These are phyloP conservation scores for Phytophthora kernoviae DNA, from an alignment of 352 stramenopile species.

Conservation along the genomic window DNA sequence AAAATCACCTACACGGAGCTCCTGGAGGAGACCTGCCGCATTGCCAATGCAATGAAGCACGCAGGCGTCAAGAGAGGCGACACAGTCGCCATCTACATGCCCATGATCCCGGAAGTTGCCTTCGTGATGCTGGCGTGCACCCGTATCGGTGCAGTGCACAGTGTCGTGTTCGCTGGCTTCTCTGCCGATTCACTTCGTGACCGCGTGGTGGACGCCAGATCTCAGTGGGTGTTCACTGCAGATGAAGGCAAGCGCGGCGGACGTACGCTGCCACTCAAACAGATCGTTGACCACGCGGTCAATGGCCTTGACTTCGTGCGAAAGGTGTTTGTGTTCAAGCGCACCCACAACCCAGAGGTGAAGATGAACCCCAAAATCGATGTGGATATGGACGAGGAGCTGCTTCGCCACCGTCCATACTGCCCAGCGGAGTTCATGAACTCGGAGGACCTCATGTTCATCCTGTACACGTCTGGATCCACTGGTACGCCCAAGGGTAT, in stretches of 20 bases:
- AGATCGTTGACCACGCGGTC: slow-evolving; percentile 95
- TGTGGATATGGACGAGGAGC: slow-evolving; percentile 92
- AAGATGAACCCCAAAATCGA: slow-evolving; percentile 82
- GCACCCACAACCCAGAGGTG: slow-evolving; percentile 74
- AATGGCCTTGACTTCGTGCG: slow-evolving; percentile 87
- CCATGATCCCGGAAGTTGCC: slow-evolving; percentile 97
- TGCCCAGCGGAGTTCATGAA: slow-evolving; percentile 96
- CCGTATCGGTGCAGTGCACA: slow-evolving; percentile 96
- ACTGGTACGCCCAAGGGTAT: slow-evolving; percentile 97
- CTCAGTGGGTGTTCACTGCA: slow-evolving; percentile 92
- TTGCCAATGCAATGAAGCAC: slow-evolving; percentile 95
- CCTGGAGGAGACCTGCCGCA: slow-evolving; percentile 68
- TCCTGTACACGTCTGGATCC: slow-evolving; percentile 98
- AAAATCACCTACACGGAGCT: slow-evolving; percentile 48
- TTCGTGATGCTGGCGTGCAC: slow-evolving; percentile 98
- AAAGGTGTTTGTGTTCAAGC: slow-evolving; percentile 96
- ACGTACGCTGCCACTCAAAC: slow-evolving; percentile 93
- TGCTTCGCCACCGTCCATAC: slow-evolving; percentile 92
- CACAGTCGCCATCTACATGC: slow-evolving; percentile 98
- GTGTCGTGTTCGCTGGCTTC: slow-evolving; percentile 97
- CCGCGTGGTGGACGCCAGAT: slow-evolving; percentile 90
- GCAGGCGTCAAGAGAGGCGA: slow-evolving; percentile 89
- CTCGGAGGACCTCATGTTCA: slow-evolving; percentile 96
- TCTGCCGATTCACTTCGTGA: slow-evolving; percentile 93
- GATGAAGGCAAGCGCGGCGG: slow-evolving; percentile 94